These are phyloP conservation scores for Malassezia vespertilionis DNA, from an alignment of 1,284 basidiomycete genomes.

Conservation along the genomic window DNA sequence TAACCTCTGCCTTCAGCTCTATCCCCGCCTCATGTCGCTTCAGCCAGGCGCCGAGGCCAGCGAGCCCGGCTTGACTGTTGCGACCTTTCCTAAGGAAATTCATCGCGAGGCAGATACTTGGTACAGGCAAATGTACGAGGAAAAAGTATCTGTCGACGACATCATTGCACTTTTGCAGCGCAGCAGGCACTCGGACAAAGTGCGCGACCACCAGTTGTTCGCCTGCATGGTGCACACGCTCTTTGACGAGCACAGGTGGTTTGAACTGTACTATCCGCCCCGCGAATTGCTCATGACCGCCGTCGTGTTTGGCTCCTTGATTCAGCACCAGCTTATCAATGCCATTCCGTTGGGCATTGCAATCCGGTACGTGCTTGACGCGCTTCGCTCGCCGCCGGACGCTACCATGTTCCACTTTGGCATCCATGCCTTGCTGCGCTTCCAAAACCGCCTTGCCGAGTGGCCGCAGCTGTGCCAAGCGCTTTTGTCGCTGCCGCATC, in stretches of 20 bases:
- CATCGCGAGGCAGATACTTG: conserved; percentile 77
- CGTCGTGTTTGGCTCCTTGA: conserved; percentile 88
- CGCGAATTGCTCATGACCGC: conserved; percentile 93
- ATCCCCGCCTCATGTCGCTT: conserved; percentile 93
- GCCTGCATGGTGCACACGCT: conserved; percentile 98
- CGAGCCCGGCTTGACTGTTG: conserved; percentile 83
- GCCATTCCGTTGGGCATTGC: conserved; percentile 92
- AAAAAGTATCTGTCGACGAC: conserved; percentile 78
- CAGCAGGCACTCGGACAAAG: conserved; percentile 68
- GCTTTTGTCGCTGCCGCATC: conserved; percentile 72
- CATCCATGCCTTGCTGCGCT: conserved; percentile 74
- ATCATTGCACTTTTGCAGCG: conserved; percentile 77
- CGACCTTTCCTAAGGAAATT: conserved; percentile 76
- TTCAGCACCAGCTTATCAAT: conserved; percentile 86
- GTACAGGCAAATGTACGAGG: conserved; percentile 97
- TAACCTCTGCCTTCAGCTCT: conserved; percentile 84
- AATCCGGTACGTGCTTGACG: conserved; percentile 90
- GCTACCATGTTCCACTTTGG: conserved; percentile 94
- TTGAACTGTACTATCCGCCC: conserved; percentile 80
- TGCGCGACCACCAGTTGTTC: conserved; percentile 86
- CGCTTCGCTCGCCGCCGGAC: conserved; percentile 63
- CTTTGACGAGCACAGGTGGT: conserved; percentile 99
- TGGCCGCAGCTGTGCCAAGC: conserved; percentile 90
- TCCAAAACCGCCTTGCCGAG: conserved; percentile 76
- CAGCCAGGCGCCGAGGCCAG: conserved; percentile 65